These are phyloP conservation scores for Lepidium aucheri DNA, from an alignment of 345 rosid species.

Conservation along the genomic window DNA sequence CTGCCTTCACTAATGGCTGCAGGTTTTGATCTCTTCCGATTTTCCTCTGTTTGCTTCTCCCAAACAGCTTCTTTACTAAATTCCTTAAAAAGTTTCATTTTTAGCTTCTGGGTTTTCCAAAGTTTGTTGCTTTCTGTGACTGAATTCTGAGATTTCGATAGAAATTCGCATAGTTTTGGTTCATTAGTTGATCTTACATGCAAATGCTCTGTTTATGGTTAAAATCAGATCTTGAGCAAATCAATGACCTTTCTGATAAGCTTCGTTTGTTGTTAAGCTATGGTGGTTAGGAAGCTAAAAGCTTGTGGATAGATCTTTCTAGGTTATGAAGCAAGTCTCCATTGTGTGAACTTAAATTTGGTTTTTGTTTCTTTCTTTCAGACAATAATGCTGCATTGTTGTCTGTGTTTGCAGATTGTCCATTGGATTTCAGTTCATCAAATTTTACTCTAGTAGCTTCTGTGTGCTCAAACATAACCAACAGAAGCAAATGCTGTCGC, in stretches of 20 bases:
- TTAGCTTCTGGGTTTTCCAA: constrained; percentile 1
- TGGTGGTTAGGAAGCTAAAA: neutral
- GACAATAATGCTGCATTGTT: constrained; percentile 10
- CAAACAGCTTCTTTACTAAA: neutral
- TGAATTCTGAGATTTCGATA: neutral
- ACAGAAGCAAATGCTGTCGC: constrained; percentile 86
- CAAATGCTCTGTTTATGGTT: constrained; percentile 3
- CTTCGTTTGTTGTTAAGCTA: neutral
- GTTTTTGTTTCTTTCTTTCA: too few relatives aligned
- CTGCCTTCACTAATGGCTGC: constrained; percentile 41
- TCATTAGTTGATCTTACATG: neutral
- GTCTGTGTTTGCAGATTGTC: constrained; percentile 60
- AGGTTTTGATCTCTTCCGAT: constrained; percentile 34
- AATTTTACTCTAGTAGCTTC: constrained; percentile 76
- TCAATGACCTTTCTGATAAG: neutral
- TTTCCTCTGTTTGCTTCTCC: constrained; percentile 17
- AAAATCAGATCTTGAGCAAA: constrained; percentile 11
- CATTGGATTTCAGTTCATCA: constrained; percentile 65
- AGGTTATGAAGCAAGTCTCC: neutral
- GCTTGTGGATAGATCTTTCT: neutral
- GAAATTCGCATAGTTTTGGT: neutral
- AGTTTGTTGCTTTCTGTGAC: constrained; percentile 11
- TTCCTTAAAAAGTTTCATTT: neutral
- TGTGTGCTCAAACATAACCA: constrained; percentile 53
- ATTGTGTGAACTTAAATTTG: neutral